A percentile compares a stretch with the other conserved stretches of the same genome.
These are phyloP conservation scores for Alternaria dauci DNA, from an alignment of 2,329 filamentous ascomycete species.

Conservation along the genomic window DNA sequence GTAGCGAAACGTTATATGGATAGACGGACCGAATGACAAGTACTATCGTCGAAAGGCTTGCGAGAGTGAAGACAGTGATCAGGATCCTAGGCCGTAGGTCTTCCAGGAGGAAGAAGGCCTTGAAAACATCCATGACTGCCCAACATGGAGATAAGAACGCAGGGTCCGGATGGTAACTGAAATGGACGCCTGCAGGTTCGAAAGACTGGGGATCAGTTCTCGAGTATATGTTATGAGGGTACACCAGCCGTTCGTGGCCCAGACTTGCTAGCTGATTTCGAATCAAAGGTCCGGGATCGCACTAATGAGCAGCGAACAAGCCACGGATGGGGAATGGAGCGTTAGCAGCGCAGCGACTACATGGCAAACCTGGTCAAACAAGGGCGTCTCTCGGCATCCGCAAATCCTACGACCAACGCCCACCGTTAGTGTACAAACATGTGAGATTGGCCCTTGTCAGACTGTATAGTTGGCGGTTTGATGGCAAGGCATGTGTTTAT, in stretches of 20 bases:
- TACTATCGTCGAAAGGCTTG: slow-evolving; percentile 32
- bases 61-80: slow-evolving; percentile 34
- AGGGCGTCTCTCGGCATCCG: neutral
- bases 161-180: neutral
- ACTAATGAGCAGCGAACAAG: neutral
- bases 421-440: neutral
- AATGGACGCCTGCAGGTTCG: neutral
- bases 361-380: neutral
- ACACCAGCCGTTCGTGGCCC: neutral
- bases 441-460: neutral
- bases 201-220: neutral
- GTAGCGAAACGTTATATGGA: neutral
- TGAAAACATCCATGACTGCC: slow-evolving; percentile 17
- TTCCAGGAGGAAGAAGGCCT: slow-evolving; percentile 33
- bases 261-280: slow-evolving; percentile 1
- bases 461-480: neutral
- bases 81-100: slow-evolving; percentile 30
- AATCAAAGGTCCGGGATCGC: slow-evolving; percentile 2
- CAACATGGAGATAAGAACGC: neutral
- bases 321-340: neutral
- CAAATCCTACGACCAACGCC: neutral
- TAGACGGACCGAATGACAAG: slow-evolving; percentile 23
- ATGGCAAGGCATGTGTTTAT: neutral
- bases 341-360: neutral
- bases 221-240: neutral